A percentile compares a stretch with the other conserved stretches of the same genome.
phyloP scores from a whole-genome alignment of 305 asterid genomes.

The Ilex paraguariensis region DNA sequence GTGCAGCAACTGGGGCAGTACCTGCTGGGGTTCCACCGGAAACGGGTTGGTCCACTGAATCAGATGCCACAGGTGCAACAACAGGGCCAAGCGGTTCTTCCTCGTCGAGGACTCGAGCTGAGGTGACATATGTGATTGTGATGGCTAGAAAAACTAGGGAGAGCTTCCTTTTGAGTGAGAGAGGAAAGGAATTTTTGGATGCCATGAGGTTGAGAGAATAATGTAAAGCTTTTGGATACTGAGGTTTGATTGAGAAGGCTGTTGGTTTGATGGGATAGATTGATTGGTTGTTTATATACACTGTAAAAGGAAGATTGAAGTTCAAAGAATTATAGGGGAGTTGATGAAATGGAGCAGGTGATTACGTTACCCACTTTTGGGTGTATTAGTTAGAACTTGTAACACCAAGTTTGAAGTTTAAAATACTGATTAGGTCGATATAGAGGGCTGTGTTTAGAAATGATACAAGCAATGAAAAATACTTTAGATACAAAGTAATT shows the following conservation, averaged over 20 bases:
- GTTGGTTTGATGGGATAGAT: constrained; percentile 17
- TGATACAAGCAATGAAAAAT: no score
- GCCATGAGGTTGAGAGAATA: constrained; percentile 29
- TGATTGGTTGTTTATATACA: constrained; percentile 17
- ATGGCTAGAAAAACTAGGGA: constrained; percentile 41
- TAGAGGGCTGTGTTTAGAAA: no score
- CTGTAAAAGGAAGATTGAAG: constrained; percentile 7
- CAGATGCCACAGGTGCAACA: constrained; percentile 19
- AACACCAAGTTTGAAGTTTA: no score
- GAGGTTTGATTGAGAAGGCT: constrained; percentile 12
- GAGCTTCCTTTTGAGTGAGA: constrained; percentile 22
- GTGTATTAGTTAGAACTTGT: constrained; percentile 25
- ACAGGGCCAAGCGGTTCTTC: constrained; percentile 18
- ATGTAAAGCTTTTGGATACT: background rate
- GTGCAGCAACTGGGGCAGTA: constrained; percentile 1
- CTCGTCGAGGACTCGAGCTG: constrained; percentile 53
- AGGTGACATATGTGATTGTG: constrained; percentile 28
- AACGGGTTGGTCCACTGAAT: constrained; percentile 10
- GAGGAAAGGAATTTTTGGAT: background rate
- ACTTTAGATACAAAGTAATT: no score
- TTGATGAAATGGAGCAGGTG: constrained; percentile 71
- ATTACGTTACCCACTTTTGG: constrained; percentile 19
- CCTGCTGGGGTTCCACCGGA: constrained; percentile 11
- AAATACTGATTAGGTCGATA: no score
- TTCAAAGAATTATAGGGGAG: constrained; percentile 28